Conservation (phyloP, 352 stramenopile species). For the Pythium periplocum region DNA sequence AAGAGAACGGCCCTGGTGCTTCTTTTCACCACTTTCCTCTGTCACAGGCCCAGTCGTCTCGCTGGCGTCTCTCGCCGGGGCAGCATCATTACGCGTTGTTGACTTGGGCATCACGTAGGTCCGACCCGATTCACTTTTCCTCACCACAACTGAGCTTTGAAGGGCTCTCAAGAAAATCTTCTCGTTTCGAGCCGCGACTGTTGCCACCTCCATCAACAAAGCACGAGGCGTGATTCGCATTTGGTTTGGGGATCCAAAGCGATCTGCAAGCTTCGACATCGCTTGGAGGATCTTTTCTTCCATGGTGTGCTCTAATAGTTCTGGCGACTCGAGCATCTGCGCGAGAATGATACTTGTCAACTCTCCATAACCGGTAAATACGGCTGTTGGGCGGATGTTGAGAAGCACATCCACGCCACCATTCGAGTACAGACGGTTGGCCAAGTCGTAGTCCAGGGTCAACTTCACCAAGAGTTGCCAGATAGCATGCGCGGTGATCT, state of each 20-base stretch:
- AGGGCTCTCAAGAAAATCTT: constrained; percentile 70
- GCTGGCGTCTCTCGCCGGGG: no score
- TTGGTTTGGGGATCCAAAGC: constrained; percentile 59
- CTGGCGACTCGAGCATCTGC: constrained; percentile 72
- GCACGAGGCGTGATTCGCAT: constrained; percentile 81
- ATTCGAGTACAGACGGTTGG: constrained; percentile 44
- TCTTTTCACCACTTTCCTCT: constrained; percentile 12
- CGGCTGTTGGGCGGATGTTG: constrained; percentile 29
- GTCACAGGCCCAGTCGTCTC: not conserved
- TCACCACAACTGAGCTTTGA: constrained; percentile 58
- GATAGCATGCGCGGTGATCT: constrained; percentile 50
- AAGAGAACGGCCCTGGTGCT: constrained; percentile 35
- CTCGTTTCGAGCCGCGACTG: constrained; percentile 71
- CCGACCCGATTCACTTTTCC: constrained; percentile 75
- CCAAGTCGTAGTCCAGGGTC: constrained; percentile 71
- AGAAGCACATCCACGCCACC: constrained; percentile 60
- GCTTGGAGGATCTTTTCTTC: constrained; percentile 78
- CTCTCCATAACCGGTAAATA: constrained; percentile 72
- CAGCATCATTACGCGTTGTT: not conserved
- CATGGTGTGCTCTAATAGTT: constrained; percentile 83
- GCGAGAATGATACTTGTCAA: constrained; percentile 64
- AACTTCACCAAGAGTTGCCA: constrained; percentile 68
- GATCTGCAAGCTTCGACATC: constrained; percentile 68
- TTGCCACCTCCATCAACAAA: constrained; percentile 73
- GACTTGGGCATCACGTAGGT: constrained; percentile 56